Percentiles rank a stretch among this genome's conserved stretches.
Conservation (phyloP, 176 grass and related monocot genomes). For the Olyra latifolia region DNA sequence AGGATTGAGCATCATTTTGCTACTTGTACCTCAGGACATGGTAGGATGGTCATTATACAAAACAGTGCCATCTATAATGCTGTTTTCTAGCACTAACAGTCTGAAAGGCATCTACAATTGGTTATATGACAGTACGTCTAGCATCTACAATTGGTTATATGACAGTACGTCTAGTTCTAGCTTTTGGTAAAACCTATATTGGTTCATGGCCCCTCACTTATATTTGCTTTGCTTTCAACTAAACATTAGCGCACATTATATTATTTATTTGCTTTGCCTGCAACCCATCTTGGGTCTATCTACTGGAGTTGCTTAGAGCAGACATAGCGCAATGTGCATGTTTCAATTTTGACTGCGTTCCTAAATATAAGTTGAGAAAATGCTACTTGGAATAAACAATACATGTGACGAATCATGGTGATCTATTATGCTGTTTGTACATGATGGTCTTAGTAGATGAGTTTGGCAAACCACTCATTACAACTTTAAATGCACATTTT, state of each 20-base stretch:
- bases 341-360: background rate
- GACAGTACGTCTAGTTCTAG: background rate
- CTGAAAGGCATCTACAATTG: background rate
- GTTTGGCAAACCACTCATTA: conserved; percentile 18
- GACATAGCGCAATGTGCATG: background rate
- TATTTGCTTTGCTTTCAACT: background rate
- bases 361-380: background rate
- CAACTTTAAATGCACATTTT: conserved; percentile 21
- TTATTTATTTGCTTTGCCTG: background rate
- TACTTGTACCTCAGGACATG: background rate
- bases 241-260: background rate
- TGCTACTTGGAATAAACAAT: background rate
- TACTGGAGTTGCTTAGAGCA: background rate
- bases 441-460: background rate
- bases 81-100: background rate
- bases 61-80: background rate
- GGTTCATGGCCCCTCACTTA: background rate
- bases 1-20: background rate
- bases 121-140: too few species aligned
- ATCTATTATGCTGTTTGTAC: conserved; percentile 23
- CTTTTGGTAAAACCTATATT: background rate
- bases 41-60: background rate
- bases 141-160: background rate
- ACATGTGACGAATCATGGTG: conserved; percentile 9
- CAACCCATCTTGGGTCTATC: background rate